Evolutionary conservation across 2,329 filamentous ascomycete species (phyloP).

Genomic region (Trichoderma atrobrunneum): DNA sequence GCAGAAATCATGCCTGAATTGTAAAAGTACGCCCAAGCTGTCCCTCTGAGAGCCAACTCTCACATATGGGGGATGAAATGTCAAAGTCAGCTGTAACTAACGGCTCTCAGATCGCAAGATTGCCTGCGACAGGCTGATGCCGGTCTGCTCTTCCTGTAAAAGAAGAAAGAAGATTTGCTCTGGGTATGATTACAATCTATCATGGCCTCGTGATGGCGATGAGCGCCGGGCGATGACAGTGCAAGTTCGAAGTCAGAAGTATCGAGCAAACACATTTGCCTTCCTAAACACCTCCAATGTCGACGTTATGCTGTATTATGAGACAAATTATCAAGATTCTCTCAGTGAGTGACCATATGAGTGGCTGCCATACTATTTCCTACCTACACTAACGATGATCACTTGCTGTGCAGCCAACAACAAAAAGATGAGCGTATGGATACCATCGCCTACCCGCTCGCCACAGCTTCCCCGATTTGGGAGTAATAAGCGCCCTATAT

Average conservation of each 20-base stretch:
- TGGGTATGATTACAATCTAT: conserved; percentile 16
- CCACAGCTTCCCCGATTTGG: conserved; percentile 10
- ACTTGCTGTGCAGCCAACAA: background rate
- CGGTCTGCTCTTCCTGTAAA: conserved; percentile 11
- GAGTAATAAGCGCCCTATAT: background rate
- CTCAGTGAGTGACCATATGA: background rate
- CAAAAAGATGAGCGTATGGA: background rate
- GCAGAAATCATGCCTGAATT: conserved; percentile 16
- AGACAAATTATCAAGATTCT: background rate
- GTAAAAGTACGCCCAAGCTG: conserved; percentile 9
- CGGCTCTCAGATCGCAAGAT: conserved; percentile 9
- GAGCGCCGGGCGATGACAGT: conserved; percentile 2
- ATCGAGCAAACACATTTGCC: background rate
- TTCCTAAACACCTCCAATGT: conserved; percentile 6
- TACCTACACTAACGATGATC: background rate
- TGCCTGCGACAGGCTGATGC: conserved; percentile 13
- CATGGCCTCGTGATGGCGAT: conserved; percentile 15
- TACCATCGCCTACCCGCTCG: background rate
- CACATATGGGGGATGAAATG: background rate
- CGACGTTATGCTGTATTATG: conserved; percentile 12
- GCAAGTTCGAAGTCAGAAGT: background rate
- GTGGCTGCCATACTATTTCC: background rate
- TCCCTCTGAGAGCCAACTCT: background rate
- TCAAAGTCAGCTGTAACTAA: background rate
- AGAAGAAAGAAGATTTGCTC: conserved; percentile 13